Percentiles rank a stretch among this genome's conserved stretches.
Evolutionary conservation across 176 grass and related monocot genomes (phyloP).

Genomic region (Cenchrus fungigraminus): DNA sequence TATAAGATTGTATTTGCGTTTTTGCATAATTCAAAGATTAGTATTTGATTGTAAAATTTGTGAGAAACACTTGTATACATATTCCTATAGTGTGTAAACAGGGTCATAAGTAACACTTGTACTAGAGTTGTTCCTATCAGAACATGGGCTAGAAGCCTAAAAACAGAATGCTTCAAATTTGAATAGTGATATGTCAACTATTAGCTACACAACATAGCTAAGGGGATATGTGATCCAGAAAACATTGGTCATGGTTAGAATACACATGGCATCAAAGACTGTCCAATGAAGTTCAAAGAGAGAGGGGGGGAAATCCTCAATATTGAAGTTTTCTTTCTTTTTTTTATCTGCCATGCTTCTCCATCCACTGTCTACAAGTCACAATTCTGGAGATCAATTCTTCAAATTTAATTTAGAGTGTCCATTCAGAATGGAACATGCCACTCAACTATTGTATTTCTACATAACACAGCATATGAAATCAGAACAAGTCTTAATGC

Average conservation of each 20-base stretch:
- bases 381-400: neutral
- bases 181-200: neutral
- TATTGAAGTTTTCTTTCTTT: neutral
- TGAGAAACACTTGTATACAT: neutral
- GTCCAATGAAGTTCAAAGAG: neutral
- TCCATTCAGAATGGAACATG: neutral
- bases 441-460: neutral
- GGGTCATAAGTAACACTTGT: neutral
- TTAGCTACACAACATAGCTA: neutral
- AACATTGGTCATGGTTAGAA: conserved; percentile 1
- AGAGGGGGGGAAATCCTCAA: neutral
- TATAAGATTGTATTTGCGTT: neutral
- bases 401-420: neutral
- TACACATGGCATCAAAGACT: neutral
- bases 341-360: neutral
- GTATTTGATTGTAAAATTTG: neutral
- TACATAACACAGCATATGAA: neutral
- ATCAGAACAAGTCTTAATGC: neutral
- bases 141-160: neutral
- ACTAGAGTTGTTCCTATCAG: neutral
- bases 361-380: neutral
- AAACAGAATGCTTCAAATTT: neutral
- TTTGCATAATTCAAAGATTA: neutral
- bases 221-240: conserved; percentile 4
- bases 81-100: neutral